Percentiles rank a stretch among this genome's conserved stretches.
Conservation (phyloP, 2,329 filamentous ascomycete species). For the Pseudogymnoascus sp. region DNA sequence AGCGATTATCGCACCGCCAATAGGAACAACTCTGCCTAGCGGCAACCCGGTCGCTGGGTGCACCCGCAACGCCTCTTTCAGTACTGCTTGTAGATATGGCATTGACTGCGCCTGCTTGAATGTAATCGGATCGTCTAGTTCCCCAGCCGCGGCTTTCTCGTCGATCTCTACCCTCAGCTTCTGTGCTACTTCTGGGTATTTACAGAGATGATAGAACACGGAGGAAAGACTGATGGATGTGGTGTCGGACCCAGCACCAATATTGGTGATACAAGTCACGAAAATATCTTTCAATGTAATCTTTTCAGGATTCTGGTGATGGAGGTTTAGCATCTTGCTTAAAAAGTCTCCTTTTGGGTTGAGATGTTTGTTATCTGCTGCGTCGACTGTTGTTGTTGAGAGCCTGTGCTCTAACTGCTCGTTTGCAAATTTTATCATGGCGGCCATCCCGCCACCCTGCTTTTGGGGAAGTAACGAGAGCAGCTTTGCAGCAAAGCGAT, state of each 20-base stretch:
- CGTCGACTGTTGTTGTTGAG: background rate
- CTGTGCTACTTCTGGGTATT: background rate
- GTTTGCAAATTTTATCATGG: background rate
- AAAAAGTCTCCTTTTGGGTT: background rate
- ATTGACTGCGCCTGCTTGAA: constrained; percentile 31
- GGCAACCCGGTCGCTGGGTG: constrained; percentile 36
- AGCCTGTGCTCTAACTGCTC: background rate
- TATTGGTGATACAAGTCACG: background rate
- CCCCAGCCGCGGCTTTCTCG: background rate
- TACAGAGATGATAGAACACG: background rate
- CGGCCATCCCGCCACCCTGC: background rate
- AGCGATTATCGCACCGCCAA: background rate
- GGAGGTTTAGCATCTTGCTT: background rate
- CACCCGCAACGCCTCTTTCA: constrained; percentile 39
- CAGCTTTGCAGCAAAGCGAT: background rate
- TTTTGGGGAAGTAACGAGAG: background rate
- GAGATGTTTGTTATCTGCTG: background rate
- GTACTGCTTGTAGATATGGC: constrained; percentile 39
- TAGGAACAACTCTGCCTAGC: constrained; percentile 34
- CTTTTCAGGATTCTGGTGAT: background rate
- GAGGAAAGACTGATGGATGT: background rate
- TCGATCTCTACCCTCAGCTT: background rate
- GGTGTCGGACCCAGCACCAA: background rate
- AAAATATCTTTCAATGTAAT: background rate
- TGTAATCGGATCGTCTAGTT: constrained; percentile 21